Conservation (phyloP, 2,329 filamentous ascomycete genomes). For the Elsinoe ampelina region DNA sequence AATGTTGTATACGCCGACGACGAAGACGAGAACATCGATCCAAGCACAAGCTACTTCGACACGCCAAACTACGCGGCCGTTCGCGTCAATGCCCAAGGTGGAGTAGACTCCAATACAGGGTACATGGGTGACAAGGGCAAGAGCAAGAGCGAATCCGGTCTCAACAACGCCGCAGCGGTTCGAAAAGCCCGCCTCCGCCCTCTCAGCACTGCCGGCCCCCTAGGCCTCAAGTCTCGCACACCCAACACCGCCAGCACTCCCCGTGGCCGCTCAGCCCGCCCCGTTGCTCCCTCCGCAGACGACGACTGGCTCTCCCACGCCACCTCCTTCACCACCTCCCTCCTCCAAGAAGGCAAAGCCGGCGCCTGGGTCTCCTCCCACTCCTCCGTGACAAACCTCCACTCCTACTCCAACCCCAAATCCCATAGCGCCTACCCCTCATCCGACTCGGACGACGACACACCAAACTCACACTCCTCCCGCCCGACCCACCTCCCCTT, state of each 20-base stretch:
- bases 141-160: constrained; percentile 33
- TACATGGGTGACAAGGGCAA: constrained; percentile 34
- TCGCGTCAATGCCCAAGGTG: constrained; percentile 2
- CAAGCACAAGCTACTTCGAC: constrained; percentile 7
- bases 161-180: constrained; percentile 20
- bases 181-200: neutral
- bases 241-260: constrained; percentile 15
- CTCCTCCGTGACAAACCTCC: constrained; percentile 40
- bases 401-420: neutral
- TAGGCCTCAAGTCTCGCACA: neutral
- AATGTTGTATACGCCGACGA: constrained; percentile 21
- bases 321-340: constrained; percentile 46
- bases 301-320: constrained; percentile 53
- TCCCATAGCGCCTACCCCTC: constrained; percentile 23
- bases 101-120: neutral
- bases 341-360: constrained; percentile 52
- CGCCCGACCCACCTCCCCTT: constrained; percentile 19
- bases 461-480: constrained; percentile 29
- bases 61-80: constrained; percentile 12
- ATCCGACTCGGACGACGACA: constrained; percentile 14
- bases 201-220: constrained; percentile 6
- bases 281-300: constrained; percentile 22
- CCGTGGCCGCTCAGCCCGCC: constrained; percentile 22
- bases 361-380: constrained; percentile 51
- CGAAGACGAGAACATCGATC: constrained; percentile 11